A percentile compares a stretch with the other conserved stretches of the same genome.
phyloP scores from a whole-genome alignment of 768 basidiomycete species.

The Clathrus columnatus region DNA sequence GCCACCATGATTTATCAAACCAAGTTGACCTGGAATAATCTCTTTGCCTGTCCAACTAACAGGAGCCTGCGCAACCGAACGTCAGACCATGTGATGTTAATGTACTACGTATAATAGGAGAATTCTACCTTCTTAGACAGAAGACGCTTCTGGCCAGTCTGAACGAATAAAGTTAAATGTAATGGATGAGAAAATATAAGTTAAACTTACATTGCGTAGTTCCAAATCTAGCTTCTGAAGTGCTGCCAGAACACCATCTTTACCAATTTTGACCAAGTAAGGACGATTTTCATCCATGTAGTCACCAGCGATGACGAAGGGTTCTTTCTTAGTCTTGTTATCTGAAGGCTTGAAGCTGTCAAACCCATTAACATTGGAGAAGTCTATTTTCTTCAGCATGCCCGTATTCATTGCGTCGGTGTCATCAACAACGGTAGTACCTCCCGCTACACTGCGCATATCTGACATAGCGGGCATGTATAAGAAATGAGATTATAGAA shows the following conservation, averaged over 20 bases:
- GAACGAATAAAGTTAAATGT: neutral
- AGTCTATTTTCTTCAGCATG: neutral
- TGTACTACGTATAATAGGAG: neutral
- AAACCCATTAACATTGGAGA: neutral
- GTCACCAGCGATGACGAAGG: constrained; percentile 9
- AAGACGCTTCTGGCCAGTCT: constrained; percentile 51
- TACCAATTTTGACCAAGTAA: constrained; percentile 63
- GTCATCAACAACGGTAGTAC: constrained; percentile 14
- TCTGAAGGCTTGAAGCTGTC: neutral
- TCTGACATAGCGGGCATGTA: constrained; percentile 3
- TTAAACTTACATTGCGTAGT: constrained; percentile 36
- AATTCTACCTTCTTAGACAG: constrained; percentile 51
- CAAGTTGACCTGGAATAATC: constrained; percentile 62
- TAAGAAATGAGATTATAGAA: neutral
- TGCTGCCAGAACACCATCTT: constrained; percentile 59
- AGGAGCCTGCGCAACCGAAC: constrained; percentile 32
- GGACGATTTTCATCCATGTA: constrained; percentile 43
- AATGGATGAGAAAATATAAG: constrained; percentile 7
- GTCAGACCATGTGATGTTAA: neutral
- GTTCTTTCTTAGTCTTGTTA: neutral
- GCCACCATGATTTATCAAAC: constrained; percentile 77
- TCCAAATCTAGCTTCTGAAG: constrained; percentile 61
- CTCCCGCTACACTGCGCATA: constrained; percentile 12
- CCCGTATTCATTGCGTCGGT: neutral
- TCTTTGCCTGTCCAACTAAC: constrained; percentile 64